A percentile compares a stretch with the other conserved stretches of the same genome.
Evolutionary conservation across 169 alveolate genomes (phyloP).

Genomic region (Eimeria maxima): DNA sequence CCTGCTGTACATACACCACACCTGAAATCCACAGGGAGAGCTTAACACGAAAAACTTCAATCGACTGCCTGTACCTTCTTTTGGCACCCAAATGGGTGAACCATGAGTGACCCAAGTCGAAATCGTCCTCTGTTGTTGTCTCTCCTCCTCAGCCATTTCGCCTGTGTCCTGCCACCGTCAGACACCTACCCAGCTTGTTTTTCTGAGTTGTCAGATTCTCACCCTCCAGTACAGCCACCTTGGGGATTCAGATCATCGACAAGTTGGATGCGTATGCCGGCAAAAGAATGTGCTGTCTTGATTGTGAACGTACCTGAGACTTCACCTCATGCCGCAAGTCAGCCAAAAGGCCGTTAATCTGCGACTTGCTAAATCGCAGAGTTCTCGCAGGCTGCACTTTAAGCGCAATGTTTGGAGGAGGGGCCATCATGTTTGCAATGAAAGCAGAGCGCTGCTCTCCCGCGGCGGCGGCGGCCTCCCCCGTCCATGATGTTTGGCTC

Average conservation of each 20-base stretch:
- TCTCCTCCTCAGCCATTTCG: conserved; percentile 80
- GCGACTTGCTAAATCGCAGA: conserved; percentile 70
- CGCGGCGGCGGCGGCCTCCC: not conserved
- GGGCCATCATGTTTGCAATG: conserved; percentile 29
- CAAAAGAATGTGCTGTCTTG: not conserved
- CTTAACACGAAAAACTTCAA: not conserved
- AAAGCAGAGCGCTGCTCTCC: not conserved
- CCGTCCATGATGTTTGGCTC: not conserved
- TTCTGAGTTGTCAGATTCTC: not conserved
- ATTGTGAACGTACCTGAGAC: conserved; percentile 27
- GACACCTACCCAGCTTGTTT: not conserved
- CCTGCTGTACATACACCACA: conserved; percentile 21
- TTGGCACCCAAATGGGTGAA: conserved; percentile 81
- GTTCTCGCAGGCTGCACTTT: conserved; percentile 79
- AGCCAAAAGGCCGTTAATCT: conserved; percentile 58
- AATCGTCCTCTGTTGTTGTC: conserved; percentile 43
- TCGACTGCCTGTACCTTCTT: conserved; percentile 12
- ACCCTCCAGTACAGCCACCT: conserved; percentile 81
- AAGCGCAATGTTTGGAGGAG: conserved; percentile 74
- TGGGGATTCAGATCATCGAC: not conserved
- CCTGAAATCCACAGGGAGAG: not conserved
- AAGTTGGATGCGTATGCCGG: not conserved
- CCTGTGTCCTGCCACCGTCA: conserved; percentile 19
- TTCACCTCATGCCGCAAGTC: conserved; percentile 80
- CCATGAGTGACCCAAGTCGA: conserved; percentile 80